Conservation (phyloP, 352 stramenopile species). For the Pythium biforme region DNA sequence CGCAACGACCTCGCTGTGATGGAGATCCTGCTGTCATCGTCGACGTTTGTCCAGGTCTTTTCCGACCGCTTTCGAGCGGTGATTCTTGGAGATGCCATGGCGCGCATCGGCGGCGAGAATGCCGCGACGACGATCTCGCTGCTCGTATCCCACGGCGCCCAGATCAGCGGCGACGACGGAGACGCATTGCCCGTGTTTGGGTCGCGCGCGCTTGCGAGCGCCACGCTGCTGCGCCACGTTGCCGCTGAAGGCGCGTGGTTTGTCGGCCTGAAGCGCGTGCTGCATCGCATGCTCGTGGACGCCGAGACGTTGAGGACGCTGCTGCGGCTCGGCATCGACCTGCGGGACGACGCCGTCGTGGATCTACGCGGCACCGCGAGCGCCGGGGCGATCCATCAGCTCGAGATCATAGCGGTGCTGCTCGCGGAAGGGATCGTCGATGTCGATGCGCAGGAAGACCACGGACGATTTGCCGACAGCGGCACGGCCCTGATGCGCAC, state of each 20-base stretch:
- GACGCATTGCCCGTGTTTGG: neutral
- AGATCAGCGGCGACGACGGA: neutral
- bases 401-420: neutral
- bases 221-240: neutral
- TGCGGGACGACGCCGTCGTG: neutral
- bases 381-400: neutral
- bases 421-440: neutral
- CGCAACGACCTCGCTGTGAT: neutral
- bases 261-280: neutral
- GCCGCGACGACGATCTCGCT: slow-evolving; percentile 1
- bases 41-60: neutral
- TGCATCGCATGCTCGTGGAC: slow-evolving; percentile 7
- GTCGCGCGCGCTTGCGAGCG: neutral
- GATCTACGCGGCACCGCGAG: slow-evolving; percentile 1
- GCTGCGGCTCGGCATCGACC: slow-evolving; percentile 1
- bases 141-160: slow-evolving; percentile 5
- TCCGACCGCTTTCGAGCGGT: neutral
- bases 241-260: neutral
- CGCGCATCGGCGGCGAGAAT: neutral
- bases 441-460: neutral
- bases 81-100: neutral
- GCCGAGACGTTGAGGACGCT: neutral
- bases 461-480: neutral
- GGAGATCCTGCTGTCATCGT: slow-evolving; percentile 1
- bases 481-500: slow-evolving; percentile 4